Conservation (phyloP, 1,139 yeast species). For the Kluyveromyces marxianus region DNA sequence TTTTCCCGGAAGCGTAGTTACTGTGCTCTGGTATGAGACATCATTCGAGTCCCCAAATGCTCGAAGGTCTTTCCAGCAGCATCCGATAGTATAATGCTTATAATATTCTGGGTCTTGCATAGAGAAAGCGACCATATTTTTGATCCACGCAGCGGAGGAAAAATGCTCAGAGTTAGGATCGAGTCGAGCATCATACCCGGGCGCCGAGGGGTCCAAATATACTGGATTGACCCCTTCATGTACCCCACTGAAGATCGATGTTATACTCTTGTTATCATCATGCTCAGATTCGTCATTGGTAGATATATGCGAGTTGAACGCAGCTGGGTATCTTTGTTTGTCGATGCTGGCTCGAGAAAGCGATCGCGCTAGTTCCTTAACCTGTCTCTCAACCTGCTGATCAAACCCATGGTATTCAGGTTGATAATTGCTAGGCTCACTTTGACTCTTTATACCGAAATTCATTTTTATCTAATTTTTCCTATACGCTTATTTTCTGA, state of each 20-base stretch:
- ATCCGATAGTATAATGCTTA: conserved; percentile 57
- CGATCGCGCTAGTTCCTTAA: not conserved
- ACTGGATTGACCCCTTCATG: conserved; percentile 55
- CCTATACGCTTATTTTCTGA: too few relatives aligned
- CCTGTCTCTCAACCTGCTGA: not conserved
- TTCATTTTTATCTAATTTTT: too few relatives aligned
- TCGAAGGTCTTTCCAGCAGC: conserved; percentile 58
- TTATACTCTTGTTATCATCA: not conserved
- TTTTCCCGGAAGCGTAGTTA: conserved; percentile 41
- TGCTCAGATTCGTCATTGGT: not conserved
- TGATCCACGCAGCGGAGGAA: conserved; percentile 62
- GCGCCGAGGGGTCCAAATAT: conserved; percentile 10
- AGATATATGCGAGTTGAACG: too few relatives aligned
- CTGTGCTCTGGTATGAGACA: conserved; percentile 73
- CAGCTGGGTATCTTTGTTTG: not conserved
- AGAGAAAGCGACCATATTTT: conserved; percentile 52
- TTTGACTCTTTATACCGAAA: too few relatives aligned
- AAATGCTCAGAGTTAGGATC: conserved; percentile 54
- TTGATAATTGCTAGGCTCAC: too few relatives aligned
- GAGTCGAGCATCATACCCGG: conserved; percentile 37
- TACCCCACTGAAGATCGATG: conserved; percentile 34
- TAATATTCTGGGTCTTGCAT: conserved; percentile 57
- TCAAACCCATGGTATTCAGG: conserved; percentile 5
- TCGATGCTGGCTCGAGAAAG: not conserved
- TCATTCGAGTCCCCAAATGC: conserved; percentile 74